Percentiles rank a stretch among this genome's conserved stretches.
Conservation (phyloP, 805 yeast genomes). For the Schwanniomyces pseudopolymorphus region DNA sequence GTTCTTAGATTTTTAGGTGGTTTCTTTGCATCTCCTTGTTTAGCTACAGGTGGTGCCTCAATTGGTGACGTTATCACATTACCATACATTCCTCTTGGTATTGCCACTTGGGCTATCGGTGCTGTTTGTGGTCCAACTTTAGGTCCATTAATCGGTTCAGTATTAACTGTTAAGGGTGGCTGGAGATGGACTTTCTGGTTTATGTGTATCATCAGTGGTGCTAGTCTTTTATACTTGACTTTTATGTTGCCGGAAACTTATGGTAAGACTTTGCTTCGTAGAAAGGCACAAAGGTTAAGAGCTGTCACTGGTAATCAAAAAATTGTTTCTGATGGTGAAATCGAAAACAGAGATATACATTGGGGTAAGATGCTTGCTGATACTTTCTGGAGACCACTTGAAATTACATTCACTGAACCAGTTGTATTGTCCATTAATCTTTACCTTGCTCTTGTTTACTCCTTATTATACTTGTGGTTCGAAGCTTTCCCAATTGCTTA, state of each 20-base stretch:
- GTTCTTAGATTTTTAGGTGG: slow-evolving; percentile 52
- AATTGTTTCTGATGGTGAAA: slow-evolving; percentile 35
- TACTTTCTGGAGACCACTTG: slow-evolving; percentile 50
- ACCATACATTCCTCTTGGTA: slow-evolving; percentile 41
- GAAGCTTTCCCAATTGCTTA: slow-evolving; percentile 62
- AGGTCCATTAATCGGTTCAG: slow-evolving; percentile 55
- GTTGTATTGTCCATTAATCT: slow-evolving; percentile 52
- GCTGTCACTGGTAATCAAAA: slow-evolving; percentile 41
- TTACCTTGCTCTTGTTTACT: slow-evolving; percentile 53
- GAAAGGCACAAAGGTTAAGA: slow-evolving; percentile 44
- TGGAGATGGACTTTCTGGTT: slow-evolving; percentile 63
- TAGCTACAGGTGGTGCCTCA: slow-evolving; percentile 56
- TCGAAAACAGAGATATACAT: slow-evolving; percentile 16
- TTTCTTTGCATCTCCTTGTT: slow-evolving; percentile 49
- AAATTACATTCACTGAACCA: slow-evolving; percentile 51
- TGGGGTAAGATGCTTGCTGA: slow-evolving; percentile 12
- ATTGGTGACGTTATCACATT: slow-evolving; percentile 45
- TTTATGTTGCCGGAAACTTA: slow-evolving; percentile 48
- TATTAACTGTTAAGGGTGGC: slow-evolving; percentile 32
- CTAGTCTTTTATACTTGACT: slow-evolving; percentile 14
- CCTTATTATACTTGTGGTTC: slow-evolving; percentile 54
- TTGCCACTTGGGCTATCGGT: slow-evolving; percentile 50
- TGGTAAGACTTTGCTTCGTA: slow-evolving; percentile 38
- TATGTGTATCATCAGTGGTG: slow-evolving; percentile 32
- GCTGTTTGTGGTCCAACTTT: slow-evolving; percentile 42